Conservation (phyloP, 2,329 filamentous ascomycete genomes). For the Hirsutella minnesotensis region DNA sequence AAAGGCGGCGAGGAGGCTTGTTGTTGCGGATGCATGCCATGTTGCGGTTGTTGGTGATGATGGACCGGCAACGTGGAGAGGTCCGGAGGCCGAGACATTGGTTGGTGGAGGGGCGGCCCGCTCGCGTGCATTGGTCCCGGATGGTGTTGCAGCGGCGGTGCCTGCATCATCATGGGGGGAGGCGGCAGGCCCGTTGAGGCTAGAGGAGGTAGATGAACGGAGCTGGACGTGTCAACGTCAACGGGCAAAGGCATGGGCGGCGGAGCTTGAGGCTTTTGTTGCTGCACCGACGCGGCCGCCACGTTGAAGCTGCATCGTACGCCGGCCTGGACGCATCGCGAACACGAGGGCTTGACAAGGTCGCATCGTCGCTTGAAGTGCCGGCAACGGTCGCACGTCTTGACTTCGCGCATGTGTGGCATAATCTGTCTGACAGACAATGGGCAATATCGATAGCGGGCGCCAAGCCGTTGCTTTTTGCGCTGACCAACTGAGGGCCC, state of each 20-base stretch:
- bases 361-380: conserved; percentile 24
- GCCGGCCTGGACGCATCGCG: conserved; percentile 20
- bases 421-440: conserved; percentile 5
- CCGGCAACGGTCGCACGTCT: conserved; percentile 23
- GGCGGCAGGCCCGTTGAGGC: not conserved
- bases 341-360: conserved; percentile 21
- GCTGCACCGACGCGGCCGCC: not conserved
- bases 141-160: not conserved
- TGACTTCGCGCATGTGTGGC: conserved; percentile 22
- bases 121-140: not conserved
- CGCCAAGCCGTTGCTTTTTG: too few relatives aligned
- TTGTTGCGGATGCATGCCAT: not conserved
- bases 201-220: not conserved
- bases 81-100: not conserved
- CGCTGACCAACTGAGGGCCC: too few relatives aligned
- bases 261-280: too few relatives aligned
- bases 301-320: conserved; percentile 18
- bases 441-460: too few relatives aligned
- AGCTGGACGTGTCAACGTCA: too few relatives aligned
- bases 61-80: not conserved
- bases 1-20: not conserved
- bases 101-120: not conserved
- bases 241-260: too few relatives aligned
- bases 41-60: not conserved
- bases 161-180: not conserved